Conservation (phyloP, 352 stramenopile species). For the Globisporangium alternatum region DNA sequence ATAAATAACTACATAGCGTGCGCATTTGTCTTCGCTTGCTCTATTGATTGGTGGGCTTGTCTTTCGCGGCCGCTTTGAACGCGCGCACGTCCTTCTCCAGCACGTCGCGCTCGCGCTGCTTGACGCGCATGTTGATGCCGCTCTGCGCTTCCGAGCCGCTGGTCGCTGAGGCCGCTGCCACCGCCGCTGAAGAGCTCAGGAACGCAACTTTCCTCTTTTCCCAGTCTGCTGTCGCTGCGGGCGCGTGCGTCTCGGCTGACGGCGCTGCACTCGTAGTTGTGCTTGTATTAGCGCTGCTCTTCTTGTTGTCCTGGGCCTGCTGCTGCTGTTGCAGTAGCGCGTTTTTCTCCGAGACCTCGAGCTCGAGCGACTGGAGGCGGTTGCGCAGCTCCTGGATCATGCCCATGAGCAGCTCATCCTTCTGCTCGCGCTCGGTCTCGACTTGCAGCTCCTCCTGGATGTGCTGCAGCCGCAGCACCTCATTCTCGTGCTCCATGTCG, state of each 20-base stretch:
- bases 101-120: conserved; percentile 47
- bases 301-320: neutral
- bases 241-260: conserved; percentile 13
- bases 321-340: neutral
- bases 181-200: conserved; percentile 9
- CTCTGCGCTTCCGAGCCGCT: conserved; percentile 23
- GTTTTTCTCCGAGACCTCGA: conserved; percentile 32
- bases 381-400: conserved; percentile 63
- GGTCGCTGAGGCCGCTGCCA: neutral
- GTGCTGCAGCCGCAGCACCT: conserved; percentile 39
- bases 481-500: conserved; percentile 68
- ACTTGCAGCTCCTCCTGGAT: conserved; percentile 38
- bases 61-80: conserved; percentile 31
- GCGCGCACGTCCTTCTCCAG: conserved; percentile 42
- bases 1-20: conserved; percentile 13
- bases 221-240: conserved; percentile 15
- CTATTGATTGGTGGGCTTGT: neutral
- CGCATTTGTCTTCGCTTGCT: neutral
- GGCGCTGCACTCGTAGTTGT: conserved; percentile 3
- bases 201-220: conserved; percentile 40
- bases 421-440: conserved; percentile 39
- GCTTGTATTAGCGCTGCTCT: conserved; percentile 4
- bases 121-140: conserved; percentile 43
- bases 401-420: conserved; percentile 44
- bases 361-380: conserved; percentile 54